These are phyloP conservation scores for Actinidia chinensis DNA, from an alignment of 179 eudicot species.

Conservation along the genomic window DNA sequence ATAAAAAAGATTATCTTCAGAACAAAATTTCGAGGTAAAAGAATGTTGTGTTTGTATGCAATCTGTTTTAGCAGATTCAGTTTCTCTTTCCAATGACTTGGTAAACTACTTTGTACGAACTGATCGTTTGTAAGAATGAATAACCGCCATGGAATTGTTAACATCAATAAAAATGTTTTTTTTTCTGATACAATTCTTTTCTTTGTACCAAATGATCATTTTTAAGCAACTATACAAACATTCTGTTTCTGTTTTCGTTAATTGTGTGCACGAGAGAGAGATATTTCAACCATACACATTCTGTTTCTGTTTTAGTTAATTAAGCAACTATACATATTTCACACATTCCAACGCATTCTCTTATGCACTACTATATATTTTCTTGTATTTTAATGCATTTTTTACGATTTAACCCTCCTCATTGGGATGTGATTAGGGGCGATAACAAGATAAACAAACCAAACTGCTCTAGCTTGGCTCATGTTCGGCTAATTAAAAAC, in stretches of 20 bases:
- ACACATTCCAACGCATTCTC: no score
- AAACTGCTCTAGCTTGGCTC: no score
- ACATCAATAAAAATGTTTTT: not conserved
- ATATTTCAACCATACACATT: no score
- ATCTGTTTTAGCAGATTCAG: not conserved
- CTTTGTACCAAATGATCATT: not conserved
- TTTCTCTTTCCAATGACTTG: not conserved
- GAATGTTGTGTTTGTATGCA: not conserved
- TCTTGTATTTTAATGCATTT: no score
- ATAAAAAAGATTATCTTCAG: not conserved
- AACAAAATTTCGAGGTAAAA: conserved; percentile 19
- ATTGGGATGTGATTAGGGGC: no score
- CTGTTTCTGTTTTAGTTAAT: no score
- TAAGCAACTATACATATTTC: no score
- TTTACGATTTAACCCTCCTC: no score
- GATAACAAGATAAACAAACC: no score
- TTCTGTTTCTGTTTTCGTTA: not conserved
- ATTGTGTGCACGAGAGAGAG: not conserved
- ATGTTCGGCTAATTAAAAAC: no score
- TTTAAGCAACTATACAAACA: not conserved
- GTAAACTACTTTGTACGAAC: not conserved
- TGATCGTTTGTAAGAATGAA: not conserved
- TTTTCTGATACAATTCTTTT: no score
- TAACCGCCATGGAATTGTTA: not conserved
- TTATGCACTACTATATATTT: no score